A percentile compares a stretch with the other conserved stretches of the same genome.
These are phyloP conservation scores for Chlorella sp. DNA, from an alignment of 139 green algal species.

Conservation along the genomic window DNA sequence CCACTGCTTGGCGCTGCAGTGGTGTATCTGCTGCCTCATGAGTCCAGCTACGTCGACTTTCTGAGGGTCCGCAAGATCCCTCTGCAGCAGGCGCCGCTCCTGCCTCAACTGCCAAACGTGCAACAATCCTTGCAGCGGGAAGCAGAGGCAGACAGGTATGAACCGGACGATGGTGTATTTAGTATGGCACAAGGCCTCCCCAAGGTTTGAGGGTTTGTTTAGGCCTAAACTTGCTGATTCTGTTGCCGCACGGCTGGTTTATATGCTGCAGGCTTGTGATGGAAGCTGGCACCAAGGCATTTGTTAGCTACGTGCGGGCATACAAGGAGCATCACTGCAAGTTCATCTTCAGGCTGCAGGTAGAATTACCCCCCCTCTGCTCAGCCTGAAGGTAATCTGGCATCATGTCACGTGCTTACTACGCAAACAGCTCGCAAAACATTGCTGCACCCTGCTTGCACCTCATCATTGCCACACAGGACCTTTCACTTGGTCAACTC, in stretches of 20 bases:
- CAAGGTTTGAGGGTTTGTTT: too few relatives aligned
- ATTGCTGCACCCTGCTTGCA: background rate
- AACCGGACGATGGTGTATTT: background rate
- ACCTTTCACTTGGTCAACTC: conserved; percentile 83
- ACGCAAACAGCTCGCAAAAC: too few relatives aligned
- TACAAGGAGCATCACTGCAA: conserved; percentile 99
- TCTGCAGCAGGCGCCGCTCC: background rate
- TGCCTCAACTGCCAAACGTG: background rate
- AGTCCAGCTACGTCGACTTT: conserved; percentile 92
- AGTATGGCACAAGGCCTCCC: background rate
- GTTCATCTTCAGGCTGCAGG: conserved; percentile 89
- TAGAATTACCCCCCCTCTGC: background rate
- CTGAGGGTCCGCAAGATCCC: conserved; percentile 79
- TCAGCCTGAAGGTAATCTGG: background rate
- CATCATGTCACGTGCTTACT: background rate
- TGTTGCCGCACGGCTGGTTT: too few relatives aligned
- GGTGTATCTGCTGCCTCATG: conserved; percentile 77
- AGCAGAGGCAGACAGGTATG: conserved; percentile 71
- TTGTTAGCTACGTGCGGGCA: conserved; percentile 93
- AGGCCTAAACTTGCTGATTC: background rate
- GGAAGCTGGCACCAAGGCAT: conserved; percentile 89
- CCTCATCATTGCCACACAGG: conserved; percentile 24
- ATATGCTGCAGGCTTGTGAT: conserved; percentile 75
- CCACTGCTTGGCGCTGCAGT: conserved; percentile 56
- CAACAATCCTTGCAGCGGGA: conserved; percentile 41